Conservation (phyloP, 352 stramenopile species). For the Phytophthora constricta region DNA sequence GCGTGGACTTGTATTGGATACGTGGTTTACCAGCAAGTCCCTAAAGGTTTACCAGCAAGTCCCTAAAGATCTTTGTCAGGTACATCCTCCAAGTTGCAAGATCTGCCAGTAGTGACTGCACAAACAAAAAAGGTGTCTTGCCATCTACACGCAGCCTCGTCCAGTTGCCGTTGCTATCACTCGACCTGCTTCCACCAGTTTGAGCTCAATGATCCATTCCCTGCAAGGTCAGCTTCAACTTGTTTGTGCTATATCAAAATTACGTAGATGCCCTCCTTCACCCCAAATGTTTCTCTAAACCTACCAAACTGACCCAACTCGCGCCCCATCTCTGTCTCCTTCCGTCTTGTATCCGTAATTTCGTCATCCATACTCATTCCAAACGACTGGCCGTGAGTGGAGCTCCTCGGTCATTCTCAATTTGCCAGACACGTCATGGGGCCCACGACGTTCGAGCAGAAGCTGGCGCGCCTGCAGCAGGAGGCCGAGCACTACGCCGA, state of each 20-base stretch:
- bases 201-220: background rate
- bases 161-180: background rate
- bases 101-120: background rate
- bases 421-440: conserved; percentile 41
- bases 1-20: no score
- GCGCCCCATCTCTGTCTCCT: no score
- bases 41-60: no score
- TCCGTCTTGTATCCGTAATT: conserved; percentile 21
- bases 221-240: no score
- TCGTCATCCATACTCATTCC: no score
- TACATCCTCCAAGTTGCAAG: no score
- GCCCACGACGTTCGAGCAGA: conserved; percentile 78
- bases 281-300: conserved; percentile 11
- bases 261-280: no score
- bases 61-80: no score
- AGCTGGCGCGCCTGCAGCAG: conserved; percentile 70
- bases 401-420: background rate
- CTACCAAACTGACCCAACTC: no score
- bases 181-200: background rate
- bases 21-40: no score
- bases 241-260: background rate
- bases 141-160: background rate
- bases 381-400: no score
- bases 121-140: no score
- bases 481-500: conserved; percentile 82